These are phyloP conservation scores for Leptodermis oblonga DNA, from an alignment of 257 asterid genomes.

Conservation along the genomic window DNA sequence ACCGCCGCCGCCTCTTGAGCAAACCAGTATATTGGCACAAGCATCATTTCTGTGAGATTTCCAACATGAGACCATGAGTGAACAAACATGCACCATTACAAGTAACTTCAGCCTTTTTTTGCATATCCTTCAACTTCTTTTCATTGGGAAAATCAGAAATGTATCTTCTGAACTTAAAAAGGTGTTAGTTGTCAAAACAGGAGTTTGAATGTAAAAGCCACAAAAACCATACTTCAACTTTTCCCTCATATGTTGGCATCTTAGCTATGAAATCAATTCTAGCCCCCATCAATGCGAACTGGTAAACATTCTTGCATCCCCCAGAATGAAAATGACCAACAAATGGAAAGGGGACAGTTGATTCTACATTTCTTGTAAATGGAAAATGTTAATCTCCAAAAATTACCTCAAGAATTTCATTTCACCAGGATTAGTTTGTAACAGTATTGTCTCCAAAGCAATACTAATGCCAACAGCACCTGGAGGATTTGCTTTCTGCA, in stretches of 20 bases:
- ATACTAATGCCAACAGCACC: constrained; percentile 96
- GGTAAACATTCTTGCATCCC: background rate
- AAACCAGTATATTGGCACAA: constrained; percentile 62
- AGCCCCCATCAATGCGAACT: background rate
- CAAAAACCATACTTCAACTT: background rate
- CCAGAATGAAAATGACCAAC: background rate
- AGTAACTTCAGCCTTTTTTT: background rate
- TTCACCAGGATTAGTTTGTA: constrained; percentile 58
- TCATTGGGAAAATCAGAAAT: background rate
- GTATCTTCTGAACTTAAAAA: background rate
- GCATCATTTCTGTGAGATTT: constrained; percentile 46
- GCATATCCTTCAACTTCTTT: background rate
- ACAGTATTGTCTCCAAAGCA: constrained; percentile 84
- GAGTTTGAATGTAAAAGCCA: background rate
- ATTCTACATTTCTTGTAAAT: background rate
- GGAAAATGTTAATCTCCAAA: background rate
- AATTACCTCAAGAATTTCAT: constrained; percentile 47
- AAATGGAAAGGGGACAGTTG: background rate
- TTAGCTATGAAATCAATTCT: background rate
- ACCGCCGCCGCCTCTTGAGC: constrained; percentile 99
- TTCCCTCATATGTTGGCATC: background rate
- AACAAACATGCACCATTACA: background rate
- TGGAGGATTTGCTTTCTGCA: constrained; percentile 76
- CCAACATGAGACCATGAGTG: constrained; percentile 7
- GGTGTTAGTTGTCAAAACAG: background rate